phyloP scores from a whole-genome alignment of 805 yeast genomes.

The Pachysolen tannophilus region DNA sequence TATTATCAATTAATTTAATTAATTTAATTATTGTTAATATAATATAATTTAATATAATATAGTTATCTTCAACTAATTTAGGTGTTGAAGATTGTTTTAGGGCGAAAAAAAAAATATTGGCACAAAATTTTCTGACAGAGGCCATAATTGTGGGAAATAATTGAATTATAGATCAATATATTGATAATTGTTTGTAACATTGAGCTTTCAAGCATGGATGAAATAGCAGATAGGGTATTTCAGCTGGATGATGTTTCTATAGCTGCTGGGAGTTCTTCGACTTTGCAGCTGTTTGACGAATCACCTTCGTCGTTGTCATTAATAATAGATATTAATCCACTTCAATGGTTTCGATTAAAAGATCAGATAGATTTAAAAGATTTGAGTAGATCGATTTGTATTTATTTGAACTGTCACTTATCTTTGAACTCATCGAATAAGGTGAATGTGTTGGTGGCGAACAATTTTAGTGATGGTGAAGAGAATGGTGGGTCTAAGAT shows the following conservation, averaged over 20 bases:
- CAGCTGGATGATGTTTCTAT: conserved; percentile 5
- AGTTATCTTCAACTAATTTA: not conserved
- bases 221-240: conserved; percentile 55
- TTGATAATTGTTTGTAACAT: no score
- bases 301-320: conserved; percentile 75
- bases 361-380: conserved; percentile 46
- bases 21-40: not conserved
- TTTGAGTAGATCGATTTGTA: conserved; percentile 57
- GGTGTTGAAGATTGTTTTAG: not conserved
- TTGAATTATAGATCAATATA: no score
- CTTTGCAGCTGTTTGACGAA: conserved; percentile 40
- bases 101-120: not conserved
- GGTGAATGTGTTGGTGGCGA: conserved; percentile 75
- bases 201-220: conserved; percentile 66
- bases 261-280: conserved; percentile 8
- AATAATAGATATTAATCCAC: conserved; percentile 70
- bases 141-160: no score
- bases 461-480: conserved; percentile 27
- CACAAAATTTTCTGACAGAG: not conserved
- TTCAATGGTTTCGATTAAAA: conserved; percentile 48
- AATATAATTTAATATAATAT: no score
- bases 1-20: not conserved
- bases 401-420: conserved; percentile 80
- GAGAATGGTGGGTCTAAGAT: conserved; percentile 48
- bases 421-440: conserved; percentile 78